Base-by-base conservation (phyloP, 805 yeast species). In the Metschnikowia kunwiensis region DNA sequence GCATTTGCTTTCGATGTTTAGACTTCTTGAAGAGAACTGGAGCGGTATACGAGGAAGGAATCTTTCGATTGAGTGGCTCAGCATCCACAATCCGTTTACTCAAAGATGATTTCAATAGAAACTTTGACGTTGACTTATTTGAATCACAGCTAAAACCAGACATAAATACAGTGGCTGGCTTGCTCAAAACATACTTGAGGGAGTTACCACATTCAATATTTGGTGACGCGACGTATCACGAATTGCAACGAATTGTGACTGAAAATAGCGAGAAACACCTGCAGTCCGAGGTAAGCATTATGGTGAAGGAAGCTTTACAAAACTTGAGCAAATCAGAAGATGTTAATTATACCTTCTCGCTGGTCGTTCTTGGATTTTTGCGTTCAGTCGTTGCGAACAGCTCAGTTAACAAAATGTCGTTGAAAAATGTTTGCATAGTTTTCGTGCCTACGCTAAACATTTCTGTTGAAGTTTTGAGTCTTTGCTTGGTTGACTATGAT, bases 41-140 rank as follows among this genome's bases (percentile, higher is more conserved):
- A 15, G 95, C 95, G 0, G 67, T 81, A n/a, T 75, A 75, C 43
- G 93, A 86, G 57, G 95, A 88, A 53, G 98, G 98, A 8, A 76
- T 91, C 3, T 93, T 93, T 65, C 71, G 98, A 43, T 65, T 88
- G 39, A 86, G 89, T 60, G 97, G 97, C 4, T 86, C 95, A 24
- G 83, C 88, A 38, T 74, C 87, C 1, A 72, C 82, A 34, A 86
- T 86, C 25, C 77, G 80, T 45, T 75, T 69, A 26, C 69, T 86
- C 40, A 85, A 81, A 50, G 85, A 77, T 30, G 68, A 63, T 30
- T 91, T 84, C 64, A 86, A 88, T 54, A 67, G 57, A 9, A 68
- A 73, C 5, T 73, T 74, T 39, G 96, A 89, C 55, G 65, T 85
- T 29, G 87, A 86, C 52, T 66, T 89, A 34, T 72, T 68, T 44